phyloP scores from a whole-genome alignment of 1,284 basidiomycete genomes.

The Apiotrichum akiyoshidainum region DNA sequence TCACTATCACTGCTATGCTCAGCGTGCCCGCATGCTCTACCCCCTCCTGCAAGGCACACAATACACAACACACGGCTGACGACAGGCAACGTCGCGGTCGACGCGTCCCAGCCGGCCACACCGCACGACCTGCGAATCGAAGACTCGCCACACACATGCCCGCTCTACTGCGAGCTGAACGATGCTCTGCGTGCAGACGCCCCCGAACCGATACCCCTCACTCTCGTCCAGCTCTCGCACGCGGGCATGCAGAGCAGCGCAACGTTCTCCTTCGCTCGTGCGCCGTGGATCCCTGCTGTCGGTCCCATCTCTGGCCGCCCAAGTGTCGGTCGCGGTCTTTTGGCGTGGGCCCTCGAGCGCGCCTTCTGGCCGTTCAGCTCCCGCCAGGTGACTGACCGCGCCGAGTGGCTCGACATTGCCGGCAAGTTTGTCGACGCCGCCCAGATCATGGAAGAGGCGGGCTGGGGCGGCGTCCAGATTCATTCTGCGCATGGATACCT shows the following conservation, averaged over 20 bases:
- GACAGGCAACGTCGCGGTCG: conserved; percentile 77
- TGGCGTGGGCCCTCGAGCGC: conserved; percentile 55
- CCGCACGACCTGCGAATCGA: conserved; percentile 77
- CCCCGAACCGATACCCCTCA: conserved; percentile 31
- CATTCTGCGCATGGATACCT: conserved; percentile 90
- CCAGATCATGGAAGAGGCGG: conserved; percentile 62
- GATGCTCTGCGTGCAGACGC: conserved; percentile 55
- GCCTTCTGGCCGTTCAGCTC: conserved; percentile 59
- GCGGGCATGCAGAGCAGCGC: conserved; percentile 76
- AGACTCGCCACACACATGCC: conserved; percentile 35
- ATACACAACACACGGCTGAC: background rate
- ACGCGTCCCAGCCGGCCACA: conserved; percentile 66
- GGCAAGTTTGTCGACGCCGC: conserved; percentile 70
- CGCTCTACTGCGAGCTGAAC: conserved; percentile 59
- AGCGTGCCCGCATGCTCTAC: too few relatives aligned
- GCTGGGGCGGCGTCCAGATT: conserved; percentile 85
- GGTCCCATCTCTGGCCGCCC: conserved; percentile 68
- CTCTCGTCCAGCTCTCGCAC: conserved; percentile 77
- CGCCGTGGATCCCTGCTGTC: conserved; percentile 56
- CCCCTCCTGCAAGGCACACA: too few relatives aligned
- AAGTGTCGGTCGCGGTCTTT: conserved; percentile 35
- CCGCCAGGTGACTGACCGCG: conserved; percentile 64
- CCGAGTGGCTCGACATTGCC: conserved; percentile 56
- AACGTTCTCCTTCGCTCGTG: conserved; percentile 37
- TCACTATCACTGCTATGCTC: too few relatives aligned